Conservation (phyloP, 2,329 filamentous ascomycete genomes). For the Daldinia sp. region DNA sequence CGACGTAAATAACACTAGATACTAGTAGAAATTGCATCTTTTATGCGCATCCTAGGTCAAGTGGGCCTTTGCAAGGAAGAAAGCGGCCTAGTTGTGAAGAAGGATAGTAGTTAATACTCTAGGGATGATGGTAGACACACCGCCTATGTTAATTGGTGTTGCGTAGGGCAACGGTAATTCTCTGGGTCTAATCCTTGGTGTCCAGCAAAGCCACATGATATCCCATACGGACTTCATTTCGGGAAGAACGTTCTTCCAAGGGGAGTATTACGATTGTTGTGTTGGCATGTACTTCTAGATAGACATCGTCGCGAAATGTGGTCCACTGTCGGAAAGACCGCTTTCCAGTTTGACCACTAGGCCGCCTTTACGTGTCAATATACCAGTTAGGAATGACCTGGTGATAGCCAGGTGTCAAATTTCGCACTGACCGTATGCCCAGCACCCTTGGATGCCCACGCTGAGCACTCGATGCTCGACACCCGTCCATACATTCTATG, state of each 20-base stretch:
- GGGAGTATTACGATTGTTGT: background rate
- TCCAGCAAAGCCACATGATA: background rate
- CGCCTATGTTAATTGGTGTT: background rate
- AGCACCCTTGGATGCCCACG: background rate
- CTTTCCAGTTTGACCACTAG: background rate
- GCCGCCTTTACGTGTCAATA: background rate
- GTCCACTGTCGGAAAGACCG: slow-evolving; percentile 8
- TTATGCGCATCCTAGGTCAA: background rate
- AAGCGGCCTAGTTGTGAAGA: background rate
- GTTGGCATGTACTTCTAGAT: slow-evolving; percentile 7
- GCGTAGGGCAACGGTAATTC: slow-evolving; percentile 2
- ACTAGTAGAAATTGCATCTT: slow-evolving; percentile 1
- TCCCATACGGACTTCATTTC: background rate
- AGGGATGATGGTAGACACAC: background rate
- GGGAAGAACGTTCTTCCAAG: background rate
- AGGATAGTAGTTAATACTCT: background rate
- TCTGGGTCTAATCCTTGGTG: background rate
- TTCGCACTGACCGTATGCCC: slow-evolving; percentile 18
- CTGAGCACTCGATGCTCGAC: background rate
- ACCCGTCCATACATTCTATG: background rate
- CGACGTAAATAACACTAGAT: background rate
- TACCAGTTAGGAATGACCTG: background rate
- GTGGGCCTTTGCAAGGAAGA: slow-evolving; percentile 2
- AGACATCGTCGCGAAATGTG: slow-evolving; percentile 12
- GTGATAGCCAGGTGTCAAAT: slow-evolving; percentile 7